Evolutionary conservation across 2,329 filamentous ascomycete genomes (phyloP).

Genomic region (Neodidymelliopsis sp.): DNA sequence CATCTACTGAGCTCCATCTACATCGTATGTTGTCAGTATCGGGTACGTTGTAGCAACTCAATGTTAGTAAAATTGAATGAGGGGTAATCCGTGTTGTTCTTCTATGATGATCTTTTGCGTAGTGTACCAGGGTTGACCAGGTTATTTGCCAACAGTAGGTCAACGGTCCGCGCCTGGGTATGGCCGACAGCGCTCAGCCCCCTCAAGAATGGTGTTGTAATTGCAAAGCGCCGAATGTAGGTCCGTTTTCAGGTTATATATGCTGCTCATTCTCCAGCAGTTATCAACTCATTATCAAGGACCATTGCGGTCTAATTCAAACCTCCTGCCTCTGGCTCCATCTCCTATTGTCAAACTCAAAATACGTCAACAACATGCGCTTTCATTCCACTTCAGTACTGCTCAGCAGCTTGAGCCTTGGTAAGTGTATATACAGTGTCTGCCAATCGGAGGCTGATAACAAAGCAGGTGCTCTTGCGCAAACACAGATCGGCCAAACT

Average conservation of each 20-base stretch:
- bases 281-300: not conserved
- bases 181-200: slow-evolving; percentile 6
- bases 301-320: not conserved
- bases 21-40: not conserved
- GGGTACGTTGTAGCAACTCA: not conserved
- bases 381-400: not conserved
- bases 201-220: slow-evolving; percentile 7
- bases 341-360: not conserved
- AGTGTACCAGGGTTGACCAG: slow-evolving; percentile 3
- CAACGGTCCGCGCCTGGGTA: slow-evolving; percentile 8
- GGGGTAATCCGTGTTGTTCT: slow-evolving; percentile 2
- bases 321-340: not conserved
- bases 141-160: not conserved
- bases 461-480: slow-evolving; percentile 1
- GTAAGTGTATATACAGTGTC: not conserved
- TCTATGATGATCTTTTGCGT: not conserved
- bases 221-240: slow-evolving; percentile 5
- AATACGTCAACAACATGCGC: not conserved
- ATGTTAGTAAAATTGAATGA: not conserved
- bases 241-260: slow-evolving; percentile 12
- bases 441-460: not conserved
- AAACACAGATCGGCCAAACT: slow-evolving; percentile 17
- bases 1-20: not conserved
- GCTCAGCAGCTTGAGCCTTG: slow-evolving; percentile 3
- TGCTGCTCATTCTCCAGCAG: not conserved